phyloP scores from a whole-genome alignment of 2,329 filamentous ascomycete genomes.

The Pochonia chlamydosporia region DNA sequence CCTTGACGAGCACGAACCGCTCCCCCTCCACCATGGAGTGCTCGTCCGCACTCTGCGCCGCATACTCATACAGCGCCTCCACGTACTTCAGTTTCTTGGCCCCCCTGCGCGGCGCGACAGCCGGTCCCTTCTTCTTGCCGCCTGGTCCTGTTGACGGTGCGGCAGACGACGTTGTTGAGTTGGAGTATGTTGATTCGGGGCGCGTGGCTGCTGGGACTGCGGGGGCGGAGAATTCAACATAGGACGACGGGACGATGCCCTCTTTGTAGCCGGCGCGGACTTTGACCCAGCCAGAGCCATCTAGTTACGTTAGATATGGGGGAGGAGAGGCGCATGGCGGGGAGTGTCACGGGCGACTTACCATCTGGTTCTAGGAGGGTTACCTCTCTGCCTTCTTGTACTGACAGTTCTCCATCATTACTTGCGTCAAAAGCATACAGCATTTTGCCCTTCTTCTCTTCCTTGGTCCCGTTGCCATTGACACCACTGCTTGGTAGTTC shows the following conservation, averaged over 20 bases:
- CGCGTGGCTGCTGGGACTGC: conserved; percentile 44
- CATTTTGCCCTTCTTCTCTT: conserved; percentile 72
- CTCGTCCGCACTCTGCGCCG: conserved; percentile 77
- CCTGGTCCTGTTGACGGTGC: conserved; percentile 24
- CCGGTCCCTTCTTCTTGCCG: conserved; percentile 81
- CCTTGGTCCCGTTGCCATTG: conserved; percentile 32
- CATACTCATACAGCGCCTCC: conserved; percentile 88
- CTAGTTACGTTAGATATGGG: conserved; percentile 38
- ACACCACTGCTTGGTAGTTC: conserved; percentile 51
- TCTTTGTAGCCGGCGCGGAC: conserved; percentile 69
- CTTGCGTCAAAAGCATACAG: conserved; percentile 78
- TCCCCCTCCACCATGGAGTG: conserved; percentile 90
- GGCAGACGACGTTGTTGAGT: conserved; percentile 44
- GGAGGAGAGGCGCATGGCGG: background rate
- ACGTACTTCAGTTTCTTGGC: conserved; percentile 94
- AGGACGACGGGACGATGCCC: conserved; percentile 82
- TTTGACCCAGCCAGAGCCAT: conserved; percentile 88
- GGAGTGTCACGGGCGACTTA: conserved; percentile 40
- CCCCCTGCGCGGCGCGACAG: conserved; percentile 82
- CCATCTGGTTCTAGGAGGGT: conserved; percentile 79
- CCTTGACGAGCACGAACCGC: conserved; percentile 80
- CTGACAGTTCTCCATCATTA: conserved; percentile 74
- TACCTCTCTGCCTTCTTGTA: conserved; percentile 74
- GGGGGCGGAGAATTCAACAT: conserved; percentile 63
- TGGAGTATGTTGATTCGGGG: conserved; percentile 72